These are phyloP conservation scores for Penicillium brasilianum DNA, from an alignment of 2,329 filamentous ascomycete species.

Conservation along the genomic window DNA sequence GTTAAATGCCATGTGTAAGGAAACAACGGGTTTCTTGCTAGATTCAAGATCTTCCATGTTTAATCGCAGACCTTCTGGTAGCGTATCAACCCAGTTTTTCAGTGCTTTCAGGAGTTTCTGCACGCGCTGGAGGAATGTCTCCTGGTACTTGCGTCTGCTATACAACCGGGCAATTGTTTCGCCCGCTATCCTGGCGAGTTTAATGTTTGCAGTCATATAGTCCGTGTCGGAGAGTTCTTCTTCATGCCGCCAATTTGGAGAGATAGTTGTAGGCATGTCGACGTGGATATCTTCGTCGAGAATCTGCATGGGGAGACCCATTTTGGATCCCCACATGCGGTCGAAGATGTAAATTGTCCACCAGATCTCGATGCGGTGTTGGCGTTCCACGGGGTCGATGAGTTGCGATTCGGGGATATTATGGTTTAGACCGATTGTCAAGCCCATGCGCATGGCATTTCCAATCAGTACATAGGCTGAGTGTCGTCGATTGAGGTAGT, in stretches of 20 bases:
- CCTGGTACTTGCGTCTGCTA: conserved; percentile 43
- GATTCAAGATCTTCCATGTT: conserved; percentile 40
- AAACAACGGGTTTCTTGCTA: conserved; percentile 41
- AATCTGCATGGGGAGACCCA: conserved; percentile 56
- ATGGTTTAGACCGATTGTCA: conserved; percentile 53
- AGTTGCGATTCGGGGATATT: conserved; percentile 44
- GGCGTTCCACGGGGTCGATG: conserved; percentile 46
- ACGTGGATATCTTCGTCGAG: conserved; percentile 55
- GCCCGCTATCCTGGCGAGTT: conserved; percentile 44
- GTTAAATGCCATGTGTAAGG: conserved; percentile 47
- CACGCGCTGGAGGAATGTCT: conserved; percentile 47
- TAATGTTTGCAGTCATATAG: conserved; percentile 45
- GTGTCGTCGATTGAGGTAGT: conserved; percentile 44
- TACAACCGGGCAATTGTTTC: conserved; percentile 44
- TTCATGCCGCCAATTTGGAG: conserved; percentile 37
- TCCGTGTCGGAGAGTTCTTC: conserved; percentile 46
- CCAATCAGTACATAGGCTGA: conserved; percentile 43
- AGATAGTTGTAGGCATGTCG: conserved; percentile 44
- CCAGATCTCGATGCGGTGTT: conserved; percentile 46
- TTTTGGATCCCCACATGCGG: conserved; percentile 56
- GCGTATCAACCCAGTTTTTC: conserved; percentile 45
- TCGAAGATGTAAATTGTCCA: conserved; percentile 49
- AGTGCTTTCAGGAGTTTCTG: conserved; percentile 47
- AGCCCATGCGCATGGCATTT: conserved; percentile 49
- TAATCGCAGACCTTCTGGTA: conserved; percentile 43